These are phyloP conservation scores for Rhexocercosporidium sp. DNA, from an alignment of 2,329 filamentous ascomycete genomes.

Conservation along the genomic window DNA sequence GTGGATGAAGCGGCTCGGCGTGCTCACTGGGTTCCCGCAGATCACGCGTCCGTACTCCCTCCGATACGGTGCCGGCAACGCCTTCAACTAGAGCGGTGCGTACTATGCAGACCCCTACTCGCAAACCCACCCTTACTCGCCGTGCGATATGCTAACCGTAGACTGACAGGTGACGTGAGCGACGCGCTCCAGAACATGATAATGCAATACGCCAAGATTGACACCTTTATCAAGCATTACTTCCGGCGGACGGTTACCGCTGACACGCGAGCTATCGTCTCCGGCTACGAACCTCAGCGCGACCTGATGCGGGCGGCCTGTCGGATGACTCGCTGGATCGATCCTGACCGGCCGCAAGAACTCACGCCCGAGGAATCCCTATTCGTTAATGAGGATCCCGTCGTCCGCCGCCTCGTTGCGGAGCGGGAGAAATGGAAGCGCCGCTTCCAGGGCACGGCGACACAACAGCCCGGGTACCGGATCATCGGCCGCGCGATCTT, in stretches of 20 bases:
- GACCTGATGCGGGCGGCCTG: constrained; percentile 28
- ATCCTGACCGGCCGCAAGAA: constrained; percentile 29
- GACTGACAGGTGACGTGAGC: constrained; percentile 23
- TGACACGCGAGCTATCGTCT: constrained; percentile 27
- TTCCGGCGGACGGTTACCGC: constrained; percentile 20
- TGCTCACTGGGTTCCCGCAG: no score
- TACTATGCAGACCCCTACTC: no score
- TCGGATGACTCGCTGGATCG: constrained; percentile 29
- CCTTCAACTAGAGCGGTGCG: no score
- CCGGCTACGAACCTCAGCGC: constrained; percentile 23
- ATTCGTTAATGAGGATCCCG: constrained; percentile 29
- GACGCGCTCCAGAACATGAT: constrained; percentile 34
- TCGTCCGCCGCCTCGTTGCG: constrained; percentile 26
- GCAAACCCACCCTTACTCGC: not conserved
- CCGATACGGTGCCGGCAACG: no score
- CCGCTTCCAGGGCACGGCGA: constrained; percentile 24
- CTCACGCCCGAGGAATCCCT: constrained; percentile 28
- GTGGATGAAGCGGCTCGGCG: no score
- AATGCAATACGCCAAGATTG: constrained; percentile 27
- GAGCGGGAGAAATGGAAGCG: constrained; percentile 28
- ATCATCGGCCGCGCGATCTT: constrained; percentile 24
- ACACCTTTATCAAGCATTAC: constrained; percentile 34
- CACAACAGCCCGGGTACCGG: constrained; percentile 22
- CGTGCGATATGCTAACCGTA: constrained; percentile 24
- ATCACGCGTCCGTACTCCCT: no score